Evolutionary conservation across 768 basidiomycete species (phyloP).

Genomic region (Cubamyces sp.): DNA sequence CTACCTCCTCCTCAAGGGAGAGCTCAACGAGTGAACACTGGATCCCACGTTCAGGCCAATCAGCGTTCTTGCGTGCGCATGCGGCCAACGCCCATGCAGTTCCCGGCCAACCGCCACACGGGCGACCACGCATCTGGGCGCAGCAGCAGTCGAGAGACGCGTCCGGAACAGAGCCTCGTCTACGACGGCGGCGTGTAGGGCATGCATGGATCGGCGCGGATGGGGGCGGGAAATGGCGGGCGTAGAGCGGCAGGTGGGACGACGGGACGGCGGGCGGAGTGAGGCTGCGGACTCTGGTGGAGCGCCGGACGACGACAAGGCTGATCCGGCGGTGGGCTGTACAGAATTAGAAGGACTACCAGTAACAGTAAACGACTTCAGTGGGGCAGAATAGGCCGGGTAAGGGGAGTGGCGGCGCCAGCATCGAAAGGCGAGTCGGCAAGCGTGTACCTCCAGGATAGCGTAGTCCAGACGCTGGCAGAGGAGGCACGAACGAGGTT

Average conservation of each 20-base stretch:
- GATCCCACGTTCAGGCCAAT: not conserved
- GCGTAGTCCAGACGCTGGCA: no score
- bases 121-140: conserved; percentile 1
- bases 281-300: no score
- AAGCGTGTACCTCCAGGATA: no score
- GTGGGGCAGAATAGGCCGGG: no score
- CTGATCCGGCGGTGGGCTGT: not conserved
- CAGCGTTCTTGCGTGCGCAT: not conserved
- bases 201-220: not conserved
- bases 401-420: no score
- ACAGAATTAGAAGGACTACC: not conserved
- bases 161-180: conserved; percentile 4
- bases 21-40: not conserved
- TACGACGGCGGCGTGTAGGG: conserved; percentile 1
- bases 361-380: not conserved
- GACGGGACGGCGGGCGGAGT: conserved; percentile 7
- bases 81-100: not conserved
- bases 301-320: not conserved
- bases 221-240: not conserved
- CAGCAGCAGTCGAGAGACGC: not conserved
- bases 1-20: conserved; percentile 8
- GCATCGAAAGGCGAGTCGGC: no score
- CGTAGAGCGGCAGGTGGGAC: conserved; percentile 2
- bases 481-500: no score
- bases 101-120: conserved; percentile 2